phyloP scores from a whole-genome alignment of 352 stramenopile genomes.

The Globisporangium acanthophoron region DNA sequence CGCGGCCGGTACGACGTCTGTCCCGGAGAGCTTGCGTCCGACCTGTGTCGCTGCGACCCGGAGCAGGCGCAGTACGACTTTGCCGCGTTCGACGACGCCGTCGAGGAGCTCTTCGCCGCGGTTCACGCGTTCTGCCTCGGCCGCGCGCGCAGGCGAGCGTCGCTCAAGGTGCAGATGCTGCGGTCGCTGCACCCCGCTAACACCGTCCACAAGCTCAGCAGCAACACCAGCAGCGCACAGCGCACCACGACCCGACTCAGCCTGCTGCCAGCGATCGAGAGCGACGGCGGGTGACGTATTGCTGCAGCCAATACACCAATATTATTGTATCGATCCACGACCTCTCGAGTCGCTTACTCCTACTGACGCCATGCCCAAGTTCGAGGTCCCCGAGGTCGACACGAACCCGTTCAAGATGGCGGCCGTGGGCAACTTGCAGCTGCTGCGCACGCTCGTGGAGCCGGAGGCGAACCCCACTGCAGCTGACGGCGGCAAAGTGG shows the following conservation, averaged over 20 bases:
- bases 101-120: slow-evolving; percentile 36
- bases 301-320: no score
- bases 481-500: slow-evolving; percentile 20
- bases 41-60: slow-evolving; percentile 30
- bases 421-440: slow-evolving; percentile 64
- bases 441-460: slow-evolving; percentile 68
- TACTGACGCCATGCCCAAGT: slow-evolving; percentile 25
- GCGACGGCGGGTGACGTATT: not conserved
- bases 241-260: not conserved
- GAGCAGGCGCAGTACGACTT: slow-evolving; percentile 29
- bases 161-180: slow-evolving; percentile 27
- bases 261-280: not conserved
- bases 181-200: slow-evolving; percentile 4
- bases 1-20: slow-evolving; percentile 49
- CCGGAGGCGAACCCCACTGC: slow-evolving; percentile 18
- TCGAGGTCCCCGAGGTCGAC: slow-evolving; percentile 75
- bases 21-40: slow-evolving; percentile 36
- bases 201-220: not conserved
- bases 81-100: slow-evolving; percentile 32
- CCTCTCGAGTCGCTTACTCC: no score
- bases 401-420: slow-evolving; percentile 86
- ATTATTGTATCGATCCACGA: no score
- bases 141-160: slow-evolving; percentile 21
- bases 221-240: not conserved
- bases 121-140: slow-evolving; percentile 26